A percentile compares a stretch with the other conserved stretches of the same genome.
Evolutionary conservation across 31 red algal genomes (phyloP).

Genomic region (Asparagopsis taxiformis): DNA sequence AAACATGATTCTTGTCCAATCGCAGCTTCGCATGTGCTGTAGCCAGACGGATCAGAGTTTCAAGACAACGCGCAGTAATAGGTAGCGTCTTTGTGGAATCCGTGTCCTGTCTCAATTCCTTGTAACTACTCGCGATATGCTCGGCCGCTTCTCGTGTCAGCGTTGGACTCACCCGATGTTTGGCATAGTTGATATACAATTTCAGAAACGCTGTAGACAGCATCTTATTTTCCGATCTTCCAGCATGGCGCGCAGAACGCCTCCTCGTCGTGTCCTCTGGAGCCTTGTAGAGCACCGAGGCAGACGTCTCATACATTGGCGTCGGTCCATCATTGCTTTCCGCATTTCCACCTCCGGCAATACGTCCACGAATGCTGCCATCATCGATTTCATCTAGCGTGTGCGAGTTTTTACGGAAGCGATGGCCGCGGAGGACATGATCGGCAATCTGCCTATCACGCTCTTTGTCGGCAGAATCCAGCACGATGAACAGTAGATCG

Average conservation of each 20-base stretch:
- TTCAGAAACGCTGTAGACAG: slow-evolving; percentile 86
- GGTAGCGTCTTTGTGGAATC: slow-evolving; percentile 81
- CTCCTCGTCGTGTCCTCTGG: slow-evolving; percentile 2
- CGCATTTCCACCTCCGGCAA: slow-evolving; percentile 2
- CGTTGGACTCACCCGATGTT: slow-evolving; percentile 69
- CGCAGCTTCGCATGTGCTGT: slow-evolving; percentile 95
- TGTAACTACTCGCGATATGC: slow-evolving; percentile 79
- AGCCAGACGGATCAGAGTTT: slow-evolving; percentile 94
- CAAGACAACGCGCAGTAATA: slow-evolving; percentile 89
- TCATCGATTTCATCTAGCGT: slow-evolving; percentile 59
- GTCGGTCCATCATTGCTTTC: slow-evolving; percentile 31
- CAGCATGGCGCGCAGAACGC: slow-evolving; percentile 29
- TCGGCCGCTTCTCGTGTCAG: slow-evolving; percentile 77
- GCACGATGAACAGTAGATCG: slow-evolving; percentile 96
- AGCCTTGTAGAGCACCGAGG: slow-evolving; percentile 40
- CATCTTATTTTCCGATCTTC: slow-evolving; percentile 46
- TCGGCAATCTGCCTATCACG: slow-evolving; percentile 86
- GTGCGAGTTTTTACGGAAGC: slow-evolving; percentile 48
- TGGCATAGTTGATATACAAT: slow-evolving; percentile 92
- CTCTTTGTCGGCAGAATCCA: slow-evolving; percentile 84
- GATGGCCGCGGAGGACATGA: slow-evolving; percentile 92
- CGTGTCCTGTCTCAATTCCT: slow-evolving; percentile 71
- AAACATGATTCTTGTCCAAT: slow-evolving; percentile 72
- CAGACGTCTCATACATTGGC: slow-evolving; percentile 67
- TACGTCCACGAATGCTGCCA: slow-evolving; percentile 12